Evolutionary conservation across 2,329 filamentous ascomycete genomes (phyloP).

Genomic region (Dothistroma septosporum): DNA sequence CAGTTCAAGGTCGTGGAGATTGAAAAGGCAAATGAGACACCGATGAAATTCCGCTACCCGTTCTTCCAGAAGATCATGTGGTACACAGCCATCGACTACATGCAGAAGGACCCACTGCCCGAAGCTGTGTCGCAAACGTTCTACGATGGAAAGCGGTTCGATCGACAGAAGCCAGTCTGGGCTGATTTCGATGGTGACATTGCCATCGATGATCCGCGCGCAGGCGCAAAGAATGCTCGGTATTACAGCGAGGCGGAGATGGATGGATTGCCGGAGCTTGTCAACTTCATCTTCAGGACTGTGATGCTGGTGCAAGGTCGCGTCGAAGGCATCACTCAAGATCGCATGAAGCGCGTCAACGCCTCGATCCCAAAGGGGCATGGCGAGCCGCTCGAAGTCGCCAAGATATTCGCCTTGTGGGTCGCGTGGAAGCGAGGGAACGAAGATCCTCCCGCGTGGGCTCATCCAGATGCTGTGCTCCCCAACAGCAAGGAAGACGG

Average conservation of each 20-base stretch:
- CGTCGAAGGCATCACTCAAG: constrained; percentile 57
- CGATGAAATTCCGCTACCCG: constrained; percentile 62
- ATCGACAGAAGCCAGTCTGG: constrained; percentile 54
- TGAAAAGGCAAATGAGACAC: constrained; percentile 64
- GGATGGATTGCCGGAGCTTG: constrained; percentile 56
- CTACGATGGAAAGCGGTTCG: constrained; percentile 53
- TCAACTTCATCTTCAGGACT: constrained; percentile 59
- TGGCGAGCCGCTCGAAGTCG: constrained; percentile 58
- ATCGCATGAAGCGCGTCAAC: constrained; percentile 57
- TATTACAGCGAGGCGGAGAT: constrained; percentile 62
- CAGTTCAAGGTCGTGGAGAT: constrained; percentile 63
- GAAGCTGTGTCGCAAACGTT: constrained; percentile 53
- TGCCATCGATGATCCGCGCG: constrained; percentile 46
- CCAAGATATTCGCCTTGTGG: constrained; percentile 61
- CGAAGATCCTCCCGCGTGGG: constrained; percentile 59
- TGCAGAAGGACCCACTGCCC: constrained; percentile 62
- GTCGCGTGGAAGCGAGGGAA: constrained; percentile 65
- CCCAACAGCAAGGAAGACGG: constrained; percentile 47
- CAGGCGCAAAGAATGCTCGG: constrained; percentile 51
- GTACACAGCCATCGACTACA: constrained; percentile 61
- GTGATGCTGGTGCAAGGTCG: constrained; percentile 59
- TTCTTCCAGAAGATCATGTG: constrained; percentile 68
- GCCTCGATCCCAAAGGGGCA: constrained; percentile 60
- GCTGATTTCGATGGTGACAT: constrained; percentile 54
- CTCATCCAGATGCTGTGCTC: constrained; percentile 53